These are phyloP conservation scores for Coniochaeta hoffmannii DNA, from an alignment of 2,329 filamentous ascomycete species.

Conservation along the genomic window DNA sequence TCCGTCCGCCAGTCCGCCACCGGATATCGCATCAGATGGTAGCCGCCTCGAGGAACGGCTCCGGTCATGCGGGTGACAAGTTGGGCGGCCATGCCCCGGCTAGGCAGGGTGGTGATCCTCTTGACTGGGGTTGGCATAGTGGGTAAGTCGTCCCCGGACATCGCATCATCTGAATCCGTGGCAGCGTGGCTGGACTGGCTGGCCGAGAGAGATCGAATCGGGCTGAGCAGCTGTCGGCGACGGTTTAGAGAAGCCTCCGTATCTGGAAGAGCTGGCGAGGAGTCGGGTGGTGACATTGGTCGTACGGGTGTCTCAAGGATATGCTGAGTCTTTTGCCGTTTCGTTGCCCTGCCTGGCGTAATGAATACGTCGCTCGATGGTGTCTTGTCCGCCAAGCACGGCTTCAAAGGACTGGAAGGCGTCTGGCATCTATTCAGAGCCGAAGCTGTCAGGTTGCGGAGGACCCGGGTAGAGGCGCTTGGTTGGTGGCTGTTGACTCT, in stretches of 20 bases:
- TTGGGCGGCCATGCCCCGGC: slow-evolving; percentile 29
- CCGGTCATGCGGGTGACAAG: slow-evolving; percentile 32
- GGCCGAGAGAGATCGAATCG: slow-evolving; percentile 25
- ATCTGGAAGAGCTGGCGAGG: slow-evolving; percentile 14
- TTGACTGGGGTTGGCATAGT: slow-evolving; percentile 10
- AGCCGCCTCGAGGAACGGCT: slow-evolving; percentile 24
- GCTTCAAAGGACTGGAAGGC: slow-evolving; percentile 30
- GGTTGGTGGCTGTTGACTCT: slow-evolving; percentile 29
- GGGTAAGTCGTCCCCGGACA: slow-evolving; percentile 11
- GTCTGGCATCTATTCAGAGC: slow-evolving; percentile 31
- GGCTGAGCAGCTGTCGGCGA: slow-evolving; percentile 25
- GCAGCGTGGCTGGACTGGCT: slow-evolving; percentile 15
- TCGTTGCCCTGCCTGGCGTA: slow-evolving; percentile 19
- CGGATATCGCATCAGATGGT: slow-evolving; percentile 26
- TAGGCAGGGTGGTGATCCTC: slow-evolving; percentile 23
- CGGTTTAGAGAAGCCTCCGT: slow-evolving; percentile 1
- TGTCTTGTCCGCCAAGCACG: slow-evolving; percentile 21
- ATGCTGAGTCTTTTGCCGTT: slow-evolving; percentile 30
- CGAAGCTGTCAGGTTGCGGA: slow-evolving; percentile 32
- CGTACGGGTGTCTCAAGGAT: slow-evolving; percentile 29
- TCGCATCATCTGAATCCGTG: slow-evolving; percentile 19
- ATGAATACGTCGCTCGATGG: slow-evolving; percentile 11
- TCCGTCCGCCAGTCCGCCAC: slow-evolving; percentile 32
- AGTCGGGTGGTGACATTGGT: slow-evolving; percentile 17
- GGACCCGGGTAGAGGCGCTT: slow-evolving; percentile 27